Base-by-base conservation (phyloP, 2,329 filamentous ascomycete genomes). In the Aspergillus niger region DNA sequence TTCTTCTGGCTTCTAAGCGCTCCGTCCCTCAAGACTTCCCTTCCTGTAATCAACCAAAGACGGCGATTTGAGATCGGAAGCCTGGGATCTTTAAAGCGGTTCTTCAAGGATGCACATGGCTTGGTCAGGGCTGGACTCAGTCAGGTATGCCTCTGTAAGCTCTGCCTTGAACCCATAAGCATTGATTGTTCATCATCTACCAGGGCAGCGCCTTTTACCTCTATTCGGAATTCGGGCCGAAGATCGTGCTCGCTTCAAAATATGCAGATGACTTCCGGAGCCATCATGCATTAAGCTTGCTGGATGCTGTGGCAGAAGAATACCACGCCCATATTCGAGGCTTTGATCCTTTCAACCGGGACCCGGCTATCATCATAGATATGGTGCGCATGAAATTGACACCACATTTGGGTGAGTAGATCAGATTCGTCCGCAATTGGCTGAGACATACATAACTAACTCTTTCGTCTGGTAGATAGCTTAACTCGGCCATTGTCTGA, bases 241-340 rank as follows among this genome's bases (percentile, higher is more conserved):
- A 63, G 43, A 65, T 63, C 5, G 44, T 71, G 2, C 62, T 72
- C 0, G 52, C 58, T 3, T 60, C 68, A 0, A 58, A 64, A 8
- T 71, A 69, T 32, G 65, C 64, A 0, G 58, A 65, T 8, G 70
- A 72, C 11, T 57, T 72, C n/a, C 62, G 65, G n/a, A 68, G 48
- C n/a, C 60, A 66, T 15, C 58, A 54, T 8, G 58, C 38, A 0
- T 39, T 71, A 20, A 69, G 62, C 38, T 68, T 71, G 48, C 58
- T 58, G 17, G 36, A 50, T 5, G 55, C 59, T 3, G 53, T 66
- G 1, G 60, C 17, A 1, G 24, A 49, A 5, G 65, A 70, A 4
- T 66, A 69, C 24, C 64, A 70, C 10, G 43, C 58, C 8, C 20
- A 65, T 41, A 59, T 69, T 3, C 38, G 41, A 1, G 67, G 64